A percentile compares a stretch with the other conserved stretches of the same genome.
These are phyloP conservation scores for Neoscytalidium dimidiatum DNA, from an alignment of 2,329 filamentous ascomycete genomes.

Conservation along the genomic window DNA sequence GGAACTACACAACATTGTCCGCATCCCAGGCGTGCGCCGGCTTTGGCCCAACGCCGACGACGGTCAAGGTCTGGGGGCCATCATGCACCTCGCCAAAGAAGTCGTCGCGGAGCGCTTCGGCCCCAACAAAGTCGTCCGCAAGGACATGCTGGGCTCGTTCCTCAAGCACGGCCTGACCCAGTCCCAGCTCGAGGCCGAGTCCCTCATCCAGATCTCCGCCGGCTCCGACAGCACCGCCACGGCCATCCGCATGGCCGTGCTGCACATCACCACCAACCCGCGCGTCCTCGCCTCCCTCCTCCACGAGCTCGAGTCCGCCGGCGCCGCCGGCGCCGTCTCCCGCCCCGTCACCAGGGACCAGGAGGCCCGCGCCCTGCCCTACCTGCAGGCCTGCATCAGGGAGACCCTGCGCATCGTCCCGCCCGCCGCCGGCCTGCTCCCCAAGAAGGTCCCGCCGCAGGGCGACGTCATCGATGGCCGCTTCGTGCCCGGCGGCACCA, in stretches of 20 bases:
- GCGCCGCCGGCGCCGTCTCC: slow-evolving; percentile 40
- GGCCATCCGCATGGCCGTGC: slow-evolving; percentile 54
- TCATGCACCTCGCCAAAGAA: slow-evolving; percentile 43
- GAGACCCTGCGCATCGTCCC: slow-evolving; percentile 51
- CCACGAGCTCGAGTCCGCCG: slow-evolving; percentile 47
- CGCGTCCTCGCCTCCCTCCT: slow-evolving; percentile 49
- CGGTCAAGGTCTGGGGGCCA: slow-evolving; percentile 22
- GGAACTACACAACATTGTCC: slow-evolving; percentile 44
- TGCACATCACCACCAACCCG: slow-evolving; percentile 56
- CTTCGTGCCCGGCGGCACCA: slow-evolving; percentile 37
- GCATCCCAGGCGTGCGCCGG: slow-evolving; percentile 41
- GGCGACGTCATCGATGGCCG: slow-evolving; percentile 35
- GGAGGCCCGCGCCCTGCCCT: slow-evolving; percentile 43
- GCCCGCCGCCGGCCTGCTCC: slow-evolving; percentile 35
- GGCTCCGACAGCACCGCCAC: slow-evolving; percentile 62
- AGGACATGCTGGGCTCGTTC: slow-evolving; percentile 58
- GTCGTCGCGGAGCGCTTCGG: slow-evolving; percentile 51
- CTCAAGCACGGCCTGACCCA: slow-evolving; percentile 44
- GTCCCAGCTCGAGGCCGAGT: slow-evolving; percentile 47
- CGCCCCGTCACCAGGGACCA: slow-evolving; percentile 49
- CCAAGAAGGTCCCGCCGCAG: slow-evolving; percentile 31
- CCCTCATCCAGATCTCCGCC: slow-evolving; percentile 51
- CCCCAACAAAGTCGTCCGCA: slow-evolving; percentile 40
- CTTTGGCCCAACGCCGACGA: slow-evolving; percentile 9
- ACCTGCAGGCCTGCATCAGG: slow-evolving; percentile 50